Percentiles rank a stretch among this genome's conserved stretches.
Evolutionary conservation across 2,329 filamentous ascomycete genomes (phyloP).

Genomic region (Aspergillus pseudoviridinutans): DNA sequence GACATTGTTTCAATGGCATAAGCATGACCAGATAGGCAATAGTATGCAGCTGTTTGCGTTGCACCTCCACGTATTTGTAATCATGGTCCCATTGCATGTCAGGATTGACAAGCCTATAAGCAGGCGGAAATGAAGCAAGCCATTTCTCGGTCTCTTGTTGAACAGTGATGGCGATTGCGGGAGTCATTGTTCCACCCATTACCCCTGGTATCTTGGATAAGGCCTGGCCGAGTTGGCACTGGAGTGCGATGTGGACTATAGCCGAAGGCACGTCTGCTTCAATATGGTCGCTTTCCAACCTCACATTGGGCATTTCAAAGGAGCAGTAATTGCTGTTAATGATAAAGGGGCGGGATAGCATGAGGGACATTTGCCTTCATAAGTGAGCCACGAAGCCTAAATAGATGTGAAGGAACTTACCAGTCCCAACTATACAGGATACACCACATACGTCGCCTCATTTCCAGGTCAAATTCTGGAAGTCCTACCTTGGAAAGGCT

Average conservation of each 20-base stretch:
- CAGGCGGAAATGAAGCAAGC: slow-evolving; percentile 41
- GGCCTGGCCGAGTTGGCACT: slow-evolving; percentile 35
- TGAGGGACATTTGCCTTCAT: slow-evolving; percentile 40
- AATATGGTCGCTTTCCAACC: slow-evolving; percentile 27
- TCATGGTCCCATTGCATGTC: slow-evolving; percentile 42
- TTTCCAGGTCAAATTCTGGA: slow-evolving; percentile 47
- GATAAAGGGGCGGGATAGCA: slow-evolving; percentile 43
- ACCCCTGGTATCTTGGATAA: slow-evolving; percentile 21
- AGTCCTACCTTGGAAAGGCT: slow-evolving; percentile 32
- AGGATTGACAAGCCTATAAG: slow-evolving; percentile 38
- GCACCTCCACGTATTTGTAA: slow-evolving; percentile 44
- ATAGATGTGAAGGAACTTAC: slow-evolving; percentile 24
- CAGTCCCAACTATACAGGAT: slow-evolving; percentile 49
- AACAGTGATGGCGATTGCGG: slow-evolving; percentile 26
- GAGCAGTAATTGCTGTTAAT: slow-evolving; percentile 40
- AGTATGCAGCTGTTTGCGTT: slow-evolving; percentile 46
- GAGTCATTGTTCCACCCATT: slow-evolving; percentile 8
- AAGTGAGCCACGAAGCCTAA: background rate
- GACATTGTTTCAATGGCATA: slow-evolving; percentile 44
- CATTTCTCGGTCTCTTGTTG: slow-evolving; percentile 39
- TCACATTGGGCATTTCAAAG: slow-evolving; percentile 40
- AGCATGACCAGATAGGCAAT: slow-evolving; percentile 46
- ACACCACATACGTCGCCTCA: slow-evolving; percentile 46
- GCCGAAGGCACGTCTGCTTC: slow-evolving; percentile 40
- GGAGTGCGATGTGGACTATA: slow-evolving; percentile 41